Percentiles rank a stretch among this genome's conserved stretches.
Evolutionary conservation across 805 yeast species (phyloP).

Genomic region (Saccharomycopsis vini): DNA sequence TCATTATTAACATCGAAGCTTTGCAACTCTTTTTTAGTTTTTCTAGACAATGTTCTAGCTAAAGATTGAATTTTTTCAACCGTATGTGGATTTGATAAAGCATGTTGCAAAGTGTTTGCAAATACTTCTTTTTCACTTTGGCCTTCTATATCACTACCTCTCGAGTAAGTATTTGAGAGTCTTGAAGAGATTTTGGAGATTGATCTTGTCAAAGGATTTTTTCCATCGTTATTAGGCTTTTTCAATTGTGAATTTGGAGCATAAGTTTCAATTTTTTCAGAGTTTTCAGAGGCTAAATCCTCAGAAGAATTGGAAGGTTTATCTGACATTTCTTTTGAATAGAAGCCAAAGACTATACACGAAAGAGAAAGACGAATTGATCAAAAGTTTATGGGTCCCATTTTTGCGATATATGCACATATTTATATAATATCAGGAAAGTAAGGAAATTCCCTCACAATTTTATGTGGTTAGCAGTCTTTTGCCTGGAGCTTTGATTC

Average conservation of each 20-base stretch:
- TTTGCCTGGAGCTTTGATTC: too few relatives aligned
- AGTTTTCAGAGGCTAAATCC: constrained; percentile 2
- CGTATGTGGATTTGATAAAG: constrained; percentile 26
- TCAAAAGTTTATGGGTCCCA: too few relatives aligned
- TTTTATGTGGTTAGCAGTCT: too few relatives aligned
- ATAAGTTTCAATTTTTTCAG: constrained; percentile 6
- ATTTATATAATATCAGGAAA: too few relatives aligned
- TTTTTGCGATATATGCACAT: too few relatives aligned
- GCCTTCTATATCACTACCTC: constrained; percentile 9
- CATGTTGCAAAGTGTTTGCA: constrained; percentile 20
- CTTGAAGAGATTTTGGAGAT: constrained; percentile 8
- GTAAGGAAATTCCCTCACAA: too few relatives aligned
- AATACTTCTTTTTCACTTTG: constrained; percentile 15
- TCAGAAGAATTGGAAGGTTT: too few relatives aligned
- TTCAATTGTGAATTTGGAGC: constrained; percentile 3
- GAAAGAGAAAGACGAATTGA: too few relatives aligned
- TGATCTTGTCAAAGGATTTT: not conserved
- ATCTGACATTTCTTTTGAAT: too few relatives aligned
- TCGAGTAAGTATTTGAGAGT: constrained; percentile 7
- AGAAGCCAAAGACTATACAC: too few relatives aligned
- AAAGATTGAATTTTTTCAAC: constrained; percentile 33
- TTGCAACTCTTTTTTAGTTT: constrained; percentile 37
- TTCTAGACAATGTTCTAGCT: constrained; percentile 41
- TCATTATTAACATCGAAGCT: constrained; percentile 36
- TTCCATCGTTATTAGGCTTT: not conserved